Evolutionary conservation across 495 filamentous ascomycete genomes (phyloP).

Genomic region (Lepraria neglecta): DNA sequence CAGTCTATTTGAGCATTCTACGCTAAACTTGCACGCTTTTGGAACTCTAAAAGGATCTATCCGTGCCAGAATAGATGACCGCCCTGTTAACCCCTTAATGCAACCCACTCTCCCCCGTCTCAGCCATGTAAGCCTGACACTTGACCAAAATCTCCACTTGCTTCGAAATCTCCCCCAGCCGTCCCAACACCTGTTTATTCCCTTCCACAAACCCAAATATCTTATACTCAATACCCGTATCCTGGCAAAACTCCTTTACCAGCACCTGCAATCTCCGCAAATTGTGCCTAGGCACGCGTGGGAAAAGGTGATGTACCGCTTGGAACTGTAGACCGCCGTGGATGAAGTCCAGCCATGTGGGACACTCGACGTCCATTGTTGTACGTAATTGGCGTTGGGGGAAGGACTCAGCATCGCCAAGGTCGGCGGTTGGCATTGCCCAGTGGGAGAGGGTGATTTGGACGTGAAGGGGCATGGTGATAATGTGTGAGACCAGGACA

Average conservation of each 20-base stretch:
- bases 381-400: constrained; percentile 44
- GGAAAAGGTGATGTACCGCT: constrained; percentile 45
- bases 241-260: constrained; percentile 23
- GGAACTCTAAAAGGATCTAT: too few relatives aligned
- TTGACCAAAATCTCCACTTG: constrained; percentile 21
- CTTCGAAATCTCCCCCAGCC: constrained; percentile 17
- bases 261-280: constrained; percentile 37
- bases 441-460: constrained; percentile 50
- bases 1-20: too few relatives aligned
- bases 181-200: constrained; percentile 19
- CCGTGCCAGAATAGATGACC: too few relatives aligned
- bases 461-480: constrained; percentile 46
- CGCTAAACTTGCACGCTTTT: too few relatives aligned
- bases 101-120: constrained; percentile 30
- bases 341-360: constrained; percentile 43
- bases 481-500: constrained; percentile 41
- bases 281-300: constrained; percentile 43
- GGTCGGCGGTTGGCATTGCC: constrained; percentile 44
- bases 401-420: constrained; percentile 44
- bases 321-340: constrained; percentile 48
- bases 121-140: constrained; percentile 24
- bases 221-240: too few relatives aligned
- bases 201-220: constrained; percentile 34
- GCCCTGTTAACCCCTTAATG: constrained; percentile 10
- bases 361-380: constrained; percentile 47